A percentile compares a stretch with the other conserved stretches of the same genome.
Evolutionary conservation across 2,329 filamentous ascomycete genomes (phyloP).

Genomic region (Phoma sp.): DNA sequence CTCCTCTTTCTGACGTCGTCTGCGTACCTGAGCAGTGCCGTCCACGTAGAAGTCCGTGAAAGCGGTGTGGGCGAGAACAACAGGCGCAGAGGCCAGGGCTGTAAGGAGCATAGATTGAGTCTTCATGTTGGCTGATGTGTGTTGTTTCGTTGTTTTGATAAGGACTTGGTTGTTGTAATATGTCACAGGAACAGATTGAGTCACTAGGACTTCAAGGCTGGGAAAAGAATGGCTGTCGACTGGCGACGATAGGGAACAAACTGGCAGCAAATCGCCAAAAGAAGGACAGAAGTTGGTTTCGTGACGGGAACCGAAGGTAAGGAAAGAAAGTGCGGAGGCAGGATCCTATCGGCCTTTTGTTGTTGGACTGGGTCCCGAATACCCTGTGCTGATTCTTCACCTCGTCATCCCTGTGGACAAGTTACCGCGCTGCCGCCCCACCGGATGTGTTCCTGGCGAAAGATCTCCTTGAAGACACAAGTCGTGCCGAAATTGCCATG

Average conservation of each 20-base stretch:
- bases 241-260: constrained; percentile 48
- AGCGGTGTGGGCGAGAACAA: constrained; percentile 44
- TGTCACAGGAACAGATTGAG: constrained; percentile 35
- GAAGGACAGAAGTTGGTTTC: constrained; percentile 43
- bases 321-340: constrained; percentile 21
- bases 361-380: constrained; percentile 15
- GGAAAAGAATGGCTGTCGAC: constrained; percentile 44
- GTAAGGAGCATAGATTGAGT: constrained; percentile 41
- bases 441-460: constrained; percentile 34
- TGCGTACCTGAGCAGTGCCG: constrained; percentile 35
- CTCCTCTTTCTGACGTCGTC: not conserved
- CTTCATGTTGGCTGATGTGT: constrained; percentile 38
- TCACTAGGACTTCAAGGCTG: constrained; percentile 41
- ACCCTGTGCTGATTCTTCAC: constrained; percentile 19
- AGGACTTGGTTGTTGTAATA: constrained; percentile 23
- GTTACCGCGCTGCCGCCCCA: constrained; percentile 25
- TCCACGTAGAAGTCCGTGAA: constrained; percentile 47
- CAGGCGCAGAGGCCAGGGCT: constrained; percentile 42
- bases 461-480: constrained; percentile 25
- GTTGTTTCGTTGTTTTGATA: not conserved
- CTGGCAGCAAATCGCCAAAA: constrained; percentile 35
- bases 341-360: constrained; percentile 35
- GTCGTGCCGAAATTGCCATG: constrained; percentile 23
- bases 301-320: constrained; percentile 32
- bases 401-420: constrained; percentile 20